Percentiles rank a stretch among this genome's conserved stretches.
Conservation (phyloP, 139 green algal species). For the Microglena sp. region DNA sequence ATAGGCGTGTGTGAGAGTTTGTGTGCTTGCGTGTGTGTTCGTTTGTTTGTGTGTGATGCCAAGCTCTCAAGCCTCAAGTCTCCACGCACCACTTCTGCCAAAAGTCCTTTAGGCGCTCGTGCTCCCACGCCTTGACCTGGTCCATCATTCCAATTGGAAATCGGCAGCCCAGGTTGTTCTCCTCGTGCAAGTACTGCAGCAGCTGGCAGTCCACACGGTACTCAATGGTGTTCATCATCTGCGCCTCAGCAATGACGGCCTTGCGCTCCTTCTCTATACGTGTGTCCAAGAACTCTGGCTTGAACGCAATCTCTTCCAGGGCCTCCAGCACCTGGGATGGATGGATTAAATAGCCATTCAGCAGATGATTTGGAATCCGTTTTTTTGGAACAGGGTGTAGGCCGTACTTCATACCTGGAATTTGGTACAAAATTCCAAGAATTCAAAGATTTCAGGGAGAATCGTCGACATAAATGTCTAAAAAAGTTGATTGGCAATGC, state of each 20-base stretch:
- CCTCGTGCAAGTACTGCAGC: slow-evolving; percentile 89
- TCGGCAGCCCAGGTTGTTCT: slow-evolving; percentile 85
- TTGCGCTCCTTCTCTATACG: slow-evolving; percentile 96
- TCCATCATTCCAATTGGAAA: slow-evolving; percentile 97
- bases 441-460: too few relatives aligned
- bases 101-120: slow-evolving; percentile 66
- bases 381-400: too few relatives aligned
- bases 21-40: too few relatives aligned
- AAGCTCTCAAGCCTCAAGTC: too few relatives aligned
- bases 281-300: slow-evolving; percentile 63
- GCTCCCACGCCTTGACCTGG: slow-evolving; percentile 81
- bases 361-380: too few relatives aligned
- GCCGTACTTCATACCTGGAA: too few relatives aligned
- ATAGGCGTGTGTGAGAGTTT: too few relatives aligned
- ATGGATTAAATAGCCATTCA: too few relatives aligned
- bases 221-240: slow-evolving; percentile 99
- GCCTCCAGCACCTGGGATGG: slow-evolving; percentile 79
- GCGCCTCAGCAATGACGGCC: slow-evolving; percentile 89
- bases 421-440: too few relatives aligned
- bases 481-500: too few relatives aligned
- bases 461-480: too few relatives aligned
- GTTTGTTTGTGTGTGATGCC: too few relatives aligned
- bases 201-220: slow-evolving; percentile 99
- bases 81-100: slow-evolving; percentile 67
- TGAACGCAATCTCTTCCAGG: slow-evolving; percentile 80